phyloP scores from a whole-genome alignment of 345 rosid genomes.

The Eucalyptus pauciflora region DNA sequence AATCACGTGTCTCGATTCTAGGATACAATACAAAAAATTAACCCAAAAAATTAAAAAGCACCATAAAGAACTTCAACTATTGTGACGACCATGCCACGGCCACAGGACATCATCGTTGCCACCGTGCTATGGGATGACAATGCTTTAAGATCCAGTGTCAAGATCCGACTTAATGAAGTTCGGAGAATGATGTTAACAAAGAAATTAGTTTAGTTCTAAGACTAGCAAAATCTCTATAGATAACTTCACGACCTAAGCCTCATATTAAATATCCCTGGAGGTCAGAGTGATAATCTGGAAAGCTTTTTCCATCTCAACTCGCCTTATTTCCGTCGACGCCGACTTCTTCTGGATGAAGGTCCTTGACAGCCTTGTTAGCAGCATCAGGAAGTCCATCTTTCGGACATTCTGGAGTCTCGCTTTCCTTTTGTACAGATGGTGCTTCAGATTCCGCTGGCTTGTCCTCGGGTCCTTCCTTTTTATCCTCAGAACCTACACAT shows the following conservation, averaged over 20 bases:
- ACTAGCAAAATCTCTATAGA: not conserved
- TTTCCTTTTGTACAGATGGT: not conserved
- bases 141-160: not conserved
- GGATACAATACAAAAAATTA: not conserved
- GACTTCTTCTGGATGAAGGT: not conserved
- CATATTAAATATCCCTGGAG: not conserved
- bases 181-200: not conserved
- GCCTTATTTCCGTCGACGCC: not conserved
- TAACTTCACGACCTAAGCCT: not conserved
- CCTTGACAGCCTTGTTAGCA: not conserved
- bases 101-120: not conserved
- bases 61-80: not conserved
- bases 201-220: not conserved
- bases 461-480: not conserved
- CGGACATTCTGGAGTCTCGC: not conserved
- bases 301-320: not conserved
- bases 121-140: not conserved
- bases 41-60: not conserved
- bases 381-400: not conserved
- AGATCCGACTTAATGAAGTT: not conserved
- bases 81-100: not conserved
- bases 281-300: not conserved
- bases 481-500: not conserved
- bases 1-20: not conserved
- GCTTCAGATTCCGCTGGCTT: not conserved